Evolutionary conservation across 1,139 yeast species (phyloP).

Genomic region (Blastobotrys persicus): DNA sequence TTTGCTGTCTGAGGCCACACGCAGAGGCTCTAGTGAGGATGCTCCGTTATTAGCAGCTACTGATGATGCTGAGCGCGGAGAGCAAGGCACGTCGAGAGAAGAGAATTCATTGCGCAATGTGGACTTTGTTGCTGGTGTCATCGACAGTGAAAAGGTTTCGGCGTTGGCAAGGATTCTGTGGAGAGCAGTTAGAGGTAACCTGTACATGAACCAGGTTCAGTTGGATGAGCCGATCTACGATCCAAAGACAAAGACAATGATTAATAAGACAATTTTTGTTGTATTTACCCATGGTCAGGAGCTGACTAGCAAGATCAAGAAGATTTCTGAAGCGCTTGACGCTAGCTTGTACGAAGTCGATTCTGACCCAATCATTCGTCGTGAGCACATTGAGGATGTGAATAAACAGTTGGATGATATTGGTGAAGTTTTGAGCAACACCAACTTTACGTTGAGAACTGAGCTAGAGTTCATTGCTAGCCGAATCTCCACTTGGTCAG

Average conservation of each 20-base stretch:
- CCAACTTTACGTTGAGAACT: slow-evolving; percentile 66
- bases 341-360: slow-evolving; percentile 70
- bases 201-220: slow-evolving; percentile 70
- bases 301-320: slow-evolving; percentile 63
- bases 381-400: slow-evolving; percentile 55
- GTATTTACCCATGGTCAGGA: slow-evolving; percentile 86
- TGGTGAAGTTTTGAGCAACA: slow-evolving; percentile 65
- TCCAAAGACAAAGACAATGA: slow-evolving; percentile 46
- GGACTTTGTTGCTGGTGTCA: slow-evolving; percentile 80
- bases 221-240: slow-evolving; percentile 59
- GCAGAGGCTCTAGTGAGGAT: slow-evolving; percentile 32
- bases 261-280: slow-evolving; percentile 71
- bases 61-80: slow-evolving; percentile 27
- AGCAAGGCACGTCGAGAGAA: slow-evolving; percentile 14
- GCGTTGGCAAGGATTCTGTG: slow-evolving; percentile 84
- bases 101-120: slow-evolving; percentile 32
- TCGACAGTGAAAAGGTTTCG: slow-evolving; percentile 65
- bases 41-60: slow-evolving; percentile 35
- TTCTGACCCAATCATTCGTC: slow-evolving; percentile 55
- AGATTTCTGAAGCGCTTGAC: slow-evolving; percentile 80
- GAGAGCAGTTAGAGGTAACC: slow-evolving; percentile 90
- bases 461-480: slow-evolving; percentile 79
- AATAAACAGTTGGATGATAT: slow-evolving; percentile 61
- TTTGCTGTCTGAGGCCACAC: slow-evolving; percentile 27
- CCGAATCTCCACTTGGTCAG: slow-evolving; percentile 71